Conservation (phyloP, 2,329 filamentous ascomycete genomes). For the Fusarium veterinarium region DNA sequence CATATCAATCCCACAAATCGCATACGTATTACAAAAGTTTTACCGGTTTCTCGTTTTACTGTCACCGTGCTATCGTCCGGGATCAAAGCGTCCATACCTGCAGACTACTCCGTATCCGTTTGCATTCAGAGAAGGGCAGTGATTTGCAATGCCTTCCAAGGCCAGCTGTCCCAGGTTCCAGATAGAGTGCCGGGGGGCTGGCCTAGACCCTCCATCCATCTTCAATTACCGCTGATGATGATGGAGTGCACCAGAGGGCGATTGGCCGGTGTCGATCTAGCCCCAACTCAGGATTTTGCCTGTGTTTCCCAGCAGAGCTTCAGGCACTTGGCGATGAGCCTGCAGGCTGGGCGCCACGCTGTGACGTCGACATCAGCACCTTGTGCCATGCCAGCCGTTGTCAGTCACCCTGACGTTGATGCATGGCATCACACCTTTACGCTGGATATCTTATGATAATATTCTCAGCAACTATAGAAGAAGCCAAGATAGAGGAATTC, state of each 20-base stretch:
- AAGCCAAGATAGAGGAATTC: not conserved
- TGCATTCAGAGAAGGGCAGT: constrained; percentile 3
- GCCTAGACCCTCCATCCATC: not conserved
- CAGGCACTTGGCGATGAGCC: constrained; percentile 41
- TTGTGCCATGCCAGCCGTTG: constrained; percentile 24
- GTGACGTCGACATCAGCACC: constrained; percentile 43
- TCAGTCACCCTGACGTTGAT: constrained; percentile 17
- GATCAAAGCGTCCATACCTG: constrained; percentile 7
- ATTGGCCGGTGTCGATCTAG: constrained; percentile 30
- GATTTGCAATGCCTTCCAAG: constrained; percentile 12
- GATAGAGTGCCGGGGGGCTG: constrained; percentile 2
- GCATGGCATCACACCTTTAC: constrained; percentile 10
- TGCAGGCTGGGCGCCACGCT: constrained; percentile 25
- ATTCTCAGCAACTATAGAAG: not conserved
- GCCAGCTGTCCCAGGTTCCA: constrained; percentile 4
- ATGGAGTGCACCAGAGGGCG: not conserved
- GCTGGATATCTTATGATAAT: not conserved
- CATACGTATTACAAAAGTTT: constrained; percentile 1
- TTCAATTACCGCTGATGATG: constrained; percentile 26
- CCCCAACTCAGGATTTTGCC: constrained; percentile 34
- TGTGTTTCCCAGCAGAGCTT: constrained; percentile 11
- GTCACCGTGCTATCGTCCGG: constrained; percentile 15
- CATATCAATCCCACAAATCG: constrained; percentile 2
- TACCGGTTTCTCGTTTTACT: constrained; percentile 22
- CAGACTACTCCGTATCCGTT: not conserved